Conservation (phyloP, 768 basidiomycete species). For the Tulasnella calospora region DNA sequence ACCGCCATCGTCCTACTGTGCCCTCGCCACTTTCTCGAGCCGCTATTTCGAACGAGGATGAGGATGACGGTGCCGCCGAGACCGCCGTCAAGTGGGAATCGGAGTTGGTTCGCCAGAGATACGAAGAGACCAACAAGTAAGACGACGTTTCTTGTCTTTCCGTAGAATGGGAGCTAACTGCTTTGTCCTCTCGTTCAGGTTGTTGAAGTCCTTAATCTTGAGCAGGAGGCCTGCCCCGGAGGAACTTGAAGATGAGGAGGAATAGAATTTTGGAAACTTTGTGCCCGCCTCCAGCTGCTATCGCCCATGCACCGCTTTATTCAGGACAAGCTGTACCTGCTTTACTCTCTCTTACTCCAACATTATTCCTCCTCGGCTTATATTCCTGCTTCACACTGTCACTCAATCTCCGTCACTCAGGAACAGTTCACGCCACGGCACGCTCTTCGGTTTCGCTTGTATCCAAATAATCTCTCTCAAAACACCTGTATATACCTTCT, state of each 20-base stretch:
- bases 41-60: background rate
- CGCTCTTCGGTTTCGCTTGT: background rate
- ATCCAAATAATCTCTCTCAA: background rate
- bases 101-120: slow-evolving; percentile 19
- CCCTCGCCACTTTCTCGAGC: slow-evolving; percentile 12
- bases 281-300: background rate
- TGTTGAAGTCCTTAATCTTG: slow-evolving; percentile 61
- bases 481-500: background rate
- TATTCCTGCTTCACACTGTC: background rate
- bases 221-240: slow-evolving; percentile 47
- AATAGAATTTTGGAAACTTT: background rate
- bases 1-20: slow-evolving; percentile 7
- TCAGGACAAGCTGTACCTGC: background rate
- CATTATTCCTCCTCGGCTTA: background rate
- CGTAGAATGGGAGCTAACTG: background rate
- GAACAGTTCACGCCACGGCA: background rate
- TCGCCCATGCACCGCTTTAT: background rate
- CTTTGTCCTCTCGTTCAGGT: slow-evolving; percentile 39
- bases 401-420: background rate
- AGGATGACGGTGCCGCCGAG: background rate
- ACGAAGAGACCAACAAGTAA: slow-evolving; percentile 28
- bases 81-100: slow-evolving; percentile 9
- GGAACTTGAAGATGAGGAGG: slow-evolving; percentile 17
- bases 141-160: background rate
- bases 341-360: background rate